These are phyloP conservation scores for Torulaspora gathmanii DNA, from an alignment of 805 yeast genomes.

Conservation along the genomic window DNA sequence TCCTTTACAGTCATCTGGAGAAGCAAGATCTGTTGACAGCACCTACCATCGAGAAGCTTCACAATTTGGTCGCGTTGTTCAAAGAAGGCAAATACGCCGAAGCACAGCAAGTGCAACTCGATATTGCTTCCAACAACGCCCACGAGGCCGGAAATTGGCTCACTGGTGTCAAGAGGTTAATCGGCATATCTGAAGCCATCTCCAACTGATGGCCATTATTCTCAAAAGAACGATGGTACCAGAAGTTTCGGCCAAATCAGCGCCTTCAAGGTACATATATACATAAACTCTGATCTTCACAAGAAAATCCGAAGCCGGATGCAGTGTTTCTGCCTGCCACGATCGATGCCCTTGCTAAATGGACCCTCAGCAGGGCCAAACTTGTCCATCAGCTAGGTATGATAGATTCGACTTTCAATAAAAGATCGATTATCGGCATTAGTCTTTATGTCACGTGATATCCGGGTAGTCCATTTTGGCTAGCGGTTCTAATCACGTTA, in stretches of 20 bases:
- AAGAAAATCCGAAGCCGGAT: background rate
- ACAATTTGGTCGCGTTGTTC: constrained; percentile 47
- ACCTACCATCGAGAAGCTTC: constrained; percentile 52
- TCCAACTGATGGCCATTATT: constrained; percentile 1
- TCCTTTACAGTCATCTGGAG: constrained; percentile 73
- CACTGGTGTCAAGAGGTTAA: constrained; percentile 82
- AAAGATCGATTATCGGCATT: background rate
- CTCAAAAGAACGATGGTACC: too few species aligned
- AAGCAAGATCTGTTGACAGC: constrained; percentile 60
- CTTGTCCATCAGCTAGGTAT: too few species aligned
- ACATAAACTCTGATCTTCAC: background rate
- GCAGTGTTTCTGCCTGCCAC: too few species aligned
- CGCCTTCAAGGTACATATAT: background rate
- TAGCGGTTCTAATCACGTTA: background rate
- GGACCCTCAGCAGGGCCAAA: too few species aligned
- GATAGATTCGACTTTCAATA: too few species aligned
- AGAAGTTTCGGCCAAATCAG: too few species aligned
- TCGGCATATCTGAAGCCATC: constrained; percentile 62
- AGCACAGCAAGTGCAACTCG: constrained; percentile 54
- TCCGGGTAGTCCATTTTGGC: background rate
- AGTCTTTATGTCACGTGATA: background rate
- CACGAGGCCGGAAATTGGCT: constrained; percentile 88
- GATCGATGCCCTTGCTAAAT: too few species aligned
- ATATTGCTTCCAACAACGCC: constrained; percentile 58
- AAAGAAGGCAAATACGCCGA: constrained; percentile 48